These are phyloP conservation scores for Dendrobium catenatum DNA, from an alignment of 106 monocot genomes.

Conservation along the genomic window DNA sequence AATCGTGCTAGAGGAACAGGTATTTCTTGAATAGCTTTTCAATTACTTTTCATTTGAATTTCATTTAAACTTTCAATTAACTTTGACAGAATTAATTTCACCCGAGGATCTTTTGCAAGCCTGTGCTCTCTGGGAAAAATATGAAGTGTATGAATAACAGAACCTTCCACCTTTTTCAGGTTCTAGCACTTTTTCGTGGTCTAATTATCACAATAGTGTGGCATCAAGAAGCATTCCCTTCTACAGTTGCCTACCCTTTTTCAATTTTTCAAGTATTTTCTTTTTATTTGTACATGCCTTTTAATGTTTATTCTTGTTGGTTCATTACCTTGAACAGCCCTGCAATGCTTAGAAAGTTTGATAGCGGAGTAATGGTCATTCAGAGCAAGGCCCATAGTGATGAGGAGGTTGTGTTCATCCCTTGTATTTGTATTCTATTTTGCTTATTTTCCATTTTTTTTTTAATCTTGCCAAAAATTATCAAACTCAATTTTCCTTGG, in stretches of 20 bases:
- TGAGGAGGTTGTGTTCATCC: constrained; percentile 49
- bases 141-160: constrained; percentile 89
- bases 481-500: background rate
- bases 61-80: constrained; percentile 9
- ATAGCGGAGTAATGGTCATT: constrained; percentile 96
- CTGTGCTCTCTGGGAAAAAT: constrained; percentile 91
- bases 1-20: constrained; percentile 99
- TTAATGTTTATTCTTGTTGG: constrained; percentile 1
- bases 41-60: background rate
- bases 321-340: constrained; percentile 43
- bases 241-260: background rate
- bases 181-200: constrained; percentile 21
- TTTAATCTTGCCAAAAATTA: background rate
- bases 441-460: background rate
- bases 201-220: constrained; percentile 13
- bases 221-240: constrained; percentile 1
- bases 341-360: constrained; percentile 89
- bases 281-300: background rate
- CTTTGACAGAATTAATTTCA: constrained; percentile 72
- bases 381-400: constrained; percentile 90
- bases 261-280: background rate
- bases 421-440: background rate
- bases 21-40: constrained; percentile 15
- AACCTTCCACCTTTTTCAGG: constrained; percentile 40
- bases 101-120: constrained; percentile 98